Base-by-base conservation (phyloP, 768 basidiomycete genomes). In the Boletus sp. region DNA sequence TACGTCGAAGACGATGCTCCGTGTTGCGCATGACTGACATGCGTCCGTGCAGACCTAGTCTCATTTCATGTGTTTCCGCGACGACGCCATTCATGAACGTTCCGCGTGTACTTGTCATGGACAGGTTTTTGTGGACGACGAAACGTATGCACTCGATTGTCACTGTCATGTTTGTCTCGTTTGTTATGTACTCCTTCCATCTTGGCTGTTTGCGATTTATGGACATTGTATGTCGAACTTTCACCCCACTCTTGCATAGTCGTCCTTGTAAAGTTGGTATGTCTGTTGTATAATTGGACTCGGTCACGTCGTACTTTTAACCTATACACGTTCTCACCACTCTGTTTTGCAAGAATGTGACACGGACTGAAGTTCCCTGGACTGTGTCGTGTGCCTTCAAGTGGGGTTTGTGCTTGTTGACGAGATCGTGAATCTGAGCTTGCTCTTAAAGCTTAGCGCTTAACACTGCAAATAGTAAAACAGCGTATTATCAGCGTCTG, bases 31-130 rank as follows among this genome's bases (percentile, higher is more conserved):
- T 47, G 12, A 30, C 62, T 67, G 53, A 69, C 8, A 18, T 11
- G 6, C 48, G 20, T 39, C 33, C 7, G 4, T 28, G n/a, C 42
- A 67, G 66, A 50, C 52, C 9, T 67, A 35, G n/a, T n/a, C 10
- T 41, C 11, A 39, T 9, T 5, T 12, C 17, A 2, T 55, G 14
- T 29, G 44, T 35, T 47, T 3, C 29, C 29, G 9, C 15, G 28
- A 55, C 20, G 30, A 46, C 17, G 32, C 39, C 24, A 11, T n/a
- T 54, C n/a, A 56, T 18, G 64, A 54, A 55, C 32, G 18, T 24
- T 24, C 24, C 24, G 3, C 24, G 24, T 24, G 24, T 24, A 24
- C 24, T 24, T 24, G 24, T 24, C 1, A 24, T 24, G 24, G 24
- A 24, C 24, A 24, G 24, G 24, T 24, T 24, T 24, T 3, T 24